Base-by-base conservation (phyloP, 2,329 filamentous ascomycete species). In the Polytolypa hystricis region DNA sequence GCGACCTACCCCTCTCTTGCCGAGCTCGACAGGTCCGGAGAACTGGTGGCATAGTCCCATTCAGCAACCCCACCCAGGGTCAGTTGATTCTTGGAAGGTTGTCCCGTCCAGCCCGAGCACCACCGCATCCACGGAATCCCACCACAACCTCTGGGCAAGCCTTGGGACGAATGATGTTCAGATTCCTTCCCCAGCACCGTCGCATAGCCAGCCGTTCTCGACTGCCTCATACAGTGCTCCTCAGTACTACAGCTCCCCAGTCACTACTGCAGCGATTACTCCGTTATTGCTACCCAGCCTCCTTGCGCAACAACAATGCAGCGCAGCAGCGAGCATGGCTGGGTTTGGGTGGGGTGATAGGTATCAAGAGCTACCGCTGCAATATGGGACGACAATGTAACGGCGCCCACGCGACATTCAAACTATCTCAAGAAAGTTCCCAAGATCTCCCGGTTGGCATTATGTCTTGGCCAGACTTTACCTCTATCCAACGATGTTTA, bases 71-170 rank as follows among this genome's bases (percentile, higher is more conserved):
- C 65, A 85, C 44, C 73, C 81, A 29, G 74, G 75, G 4, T 77
- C 80, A 2, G 77, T 93, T 41, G 86, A 96, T 43, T 73, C 84
- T 39, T 96, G 89, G 89, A 85, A 81, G 60, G 78, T 95, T 48
- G 69, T 95, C 38, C 83, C 87, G 31, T 95, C 89, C 37, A 94
- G 84, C 53, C 84, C 86, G 35, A 84, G 79, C 58, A 50, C 84
- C 35, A 77, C 81, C 27, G 79, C 82, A 21, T 81, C 80, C 37
- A 72, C 71, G 56, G 84, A 91, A 56, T 79, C 78, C 37, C 70
- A 74, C 51, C 71, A 77, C 40, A 73, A 77, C 35, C 74, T 89
- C 58, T 95, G 87, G 87, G 74, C 80, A 43, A 79, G 73, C 55
- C 79, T 93, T 68, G 72, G 71, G 53, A 69, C 93, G 65, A 76